A percentile compares a stretch with the other conserved stretches of the same genome.
Evolutionary conservation across 495 filamentous ascomycete genomes (phyloP).

Genomic region (Pseudotulostoma volvatum): DNA sequence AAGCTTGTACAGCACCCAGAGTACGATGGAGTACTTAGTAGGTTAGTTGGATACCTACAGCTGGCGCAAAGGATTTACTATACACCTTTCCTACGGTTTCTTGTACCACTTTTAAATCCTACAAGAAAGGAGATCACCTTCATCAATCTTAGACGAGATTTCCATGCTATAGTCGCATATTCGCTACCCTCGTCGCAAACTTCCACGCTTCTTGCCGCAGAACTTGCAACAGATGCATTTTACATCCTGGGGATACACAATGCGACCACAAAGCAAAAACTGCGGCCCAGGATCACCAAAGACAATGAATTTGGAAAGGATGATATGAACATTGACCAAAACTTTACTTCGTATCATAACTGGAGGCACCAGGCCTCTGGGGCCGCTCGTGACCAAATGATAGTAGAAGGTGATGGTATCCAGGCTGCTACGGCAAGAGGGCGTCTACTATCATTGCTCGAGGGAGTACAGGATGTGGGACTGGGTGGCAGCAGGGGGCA

Average conservation of each 20-base stretch:
- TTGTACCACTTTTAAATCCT: slow-evolving; percentile 19
- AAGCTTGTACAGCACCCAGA: no score
- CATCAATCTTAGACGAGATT: slow-evolving; percentile 37
- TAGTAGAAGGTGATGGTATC: slow-evolving; percentile 20
- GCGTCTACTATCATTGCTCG: slow-evolving; percentile 39
- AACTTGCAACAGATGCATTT: slow-evolving; percentile 35
- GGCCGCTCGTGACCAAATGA: slow-evolving; percentile 17
- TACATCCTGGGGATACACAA: slow-evolving; percentile 39
- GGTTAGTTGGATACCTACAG: slow-evolving; percentile 27
- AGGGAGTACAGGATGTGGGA: slow-evolving; percentile 51
- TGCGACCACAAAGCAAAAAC: neutral
- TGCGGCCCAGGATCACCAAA: slow-evolving; percentile 12
- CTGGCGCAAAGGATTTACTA: slow-evolving; percentile 31
- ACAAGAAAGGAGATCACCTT: slow-evolving; percentile 21
- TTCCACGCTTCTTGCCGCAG: slow-evolving; percentile 32
- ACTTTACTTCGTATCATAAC: slow-evolving; percentile 21
- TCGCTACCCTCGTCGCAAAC: slow-evolving; percentile 38
- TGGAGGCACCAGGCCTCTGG: slow-evolving; percentile 19
- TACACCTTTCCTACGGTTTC: slow-evolving; percentile 24
- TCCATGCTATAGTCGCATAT: slow-evolving; percentile 51
- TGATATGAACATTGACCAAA: slow-evolving; percentile 23
- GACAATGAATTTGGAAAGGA: slow-evolving; percentile 11
- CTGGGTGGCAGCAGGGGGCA: slow-evolving; percentile 60
- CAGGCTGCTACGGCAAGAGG: slow-evolving; percentile 29
- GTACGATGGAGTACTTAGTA: no score